Base-by-base conservation (phyloP, 2,329 filamentous ascomycete species). In the Diaporthe batatas region DNA sequence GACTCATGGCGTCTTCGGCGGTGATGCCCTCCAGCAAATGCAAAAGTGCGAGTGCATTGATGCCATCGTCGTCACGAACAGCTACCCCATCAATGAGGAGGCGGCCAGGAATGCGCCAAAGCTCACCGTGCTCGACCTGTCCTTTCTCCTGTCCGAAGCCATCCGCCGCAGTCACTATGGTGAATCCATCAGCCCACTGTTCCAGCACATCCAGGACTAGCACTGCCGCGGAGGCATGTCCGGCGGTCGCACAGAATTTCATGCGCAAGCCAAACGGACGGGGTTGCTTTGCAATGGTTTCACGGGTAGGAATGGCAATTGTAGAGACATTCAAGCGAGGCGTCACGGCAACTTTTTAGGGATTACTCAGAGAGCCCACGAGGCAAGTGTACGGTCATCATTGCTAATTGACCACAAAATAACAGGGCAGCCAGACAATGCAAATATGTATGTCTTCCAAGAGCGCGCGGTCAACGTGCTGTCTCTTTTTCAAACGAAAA, bases 121-220 rank as follows among this genome's bases (percentile, higher is more conserved):
- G 86, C 88, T 99, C 78, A 91, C 97, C 72, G 89, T 98, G 44
- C 90, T 99, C 73, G 95, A 98, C 79, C 89, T 99, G 21, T 97
- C 95, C 34, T 93, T 92, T 80, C 86, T 99, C 68, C 86, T 99
- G 53, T 91, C 95, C 6, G 96, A 99, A 83, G 95, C 95, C 67
- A 98, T 99, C 77, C 90, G 96, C 78, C 91, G 96, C 79, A 98
- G 98, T 81, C 96, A 99, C 82, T 96, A 98, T 80, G 96, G 96
- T 82, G 96, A 98, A 85, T 92, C 92, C 76, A 93, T 94, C 79
- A 90, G 88, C 75, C 86, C 86, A 44, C 80, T 94, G 74, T 94
- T 94, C 82, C 91, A 93, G 80, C 91, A 92, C 77, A 89, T 89
- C 76, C 83, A 83, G 75, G 87, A 92, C 81, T 90, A 75, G 72